These are phyloP conservation scores for Vaccinium myrtillus DNA, from an alignment of 148 eudicot genomes.

Conservation along the genomic window DNA sequence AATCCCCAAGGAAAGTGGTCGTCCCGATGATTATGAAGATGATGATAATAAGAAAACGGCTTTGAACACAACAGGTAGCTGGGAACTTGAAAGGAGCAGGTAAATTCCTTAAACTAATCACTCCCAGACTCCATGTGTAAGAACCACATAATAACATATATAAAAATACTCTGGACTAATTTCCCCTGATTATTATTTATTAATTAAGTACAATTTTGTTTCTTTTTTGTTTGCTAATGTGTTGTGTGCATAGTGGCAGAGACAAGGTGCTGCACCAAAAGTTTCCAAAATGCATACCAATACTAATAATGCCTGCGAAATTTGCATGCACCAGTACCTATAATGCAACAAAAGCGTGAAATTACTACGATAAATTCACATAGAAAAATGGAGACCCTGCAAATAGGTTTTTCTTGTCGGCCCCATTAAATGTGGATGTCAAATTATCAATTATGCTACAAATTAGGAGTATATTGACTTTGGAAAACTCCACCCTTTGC, in stretches of 20 bases:
- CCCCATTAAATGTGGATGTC: no score
- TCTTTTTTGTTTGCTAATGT: not conserved
- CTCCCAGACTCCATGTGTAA: not conserved
- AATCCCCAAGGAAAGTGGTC: not conserved
- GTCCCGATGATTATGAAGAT: not conserved
- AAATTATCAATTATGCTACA: no score
- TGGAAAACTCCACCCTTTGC: not conserved
- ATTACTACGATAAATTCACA: not conserved
- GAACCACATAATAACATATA: no score
- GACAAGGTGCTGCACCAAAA: not conserved
- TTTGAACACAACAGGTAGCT: not conserved
- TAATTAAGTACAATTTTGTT: not conserved
- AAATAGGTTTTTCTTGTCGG: not conserved
- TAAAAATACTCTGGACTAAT: not conserved
- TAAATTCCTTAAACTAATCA: not conserved
- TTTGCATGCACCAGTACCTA: not conserved
- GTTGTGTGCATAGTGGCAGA: not conserved
- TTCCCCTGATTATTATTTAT: not conserved
- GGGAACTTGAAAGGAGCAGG: not conserved
- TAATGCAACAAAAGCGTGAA: not conserved
- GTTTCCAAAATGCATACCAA: not conserved
- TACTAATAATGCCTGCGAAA: not conserved
- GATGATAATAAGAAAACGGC: not conserved
- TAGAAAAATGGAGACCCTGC: not conserved
- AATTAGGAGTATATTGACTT: not conserved